A percentile compares a stretch with the other conserved stretches of the same genome.
Evolutionary conservation across 352 stramenopile genomes (phyloP).

Genomic region (Plasmopara viticola): DNA sequence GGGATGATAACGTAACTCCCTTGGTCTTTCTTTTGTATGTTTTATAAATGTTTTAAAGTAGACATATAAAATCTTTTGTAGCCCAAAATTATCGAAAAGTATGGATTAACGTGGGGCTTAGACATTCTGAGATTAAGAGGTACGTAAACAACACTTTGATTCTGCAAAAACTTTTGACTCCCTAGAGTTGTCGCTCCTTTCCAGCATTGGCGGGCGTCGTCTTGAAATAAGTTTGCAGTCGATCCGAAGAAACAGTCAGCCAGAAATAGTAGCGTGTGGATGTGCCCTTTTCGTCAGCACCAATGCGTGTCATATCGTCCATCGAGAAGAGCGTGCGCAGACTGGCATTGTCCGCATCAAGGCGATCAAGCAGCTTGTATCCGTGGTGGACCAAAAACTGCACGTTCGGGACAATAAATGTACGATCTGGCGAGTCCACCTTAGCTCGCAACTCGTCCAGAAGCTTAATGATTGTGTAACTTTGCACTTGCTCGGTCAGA

Average conservation of each 20-base stretch:
- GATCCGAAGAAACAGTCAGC: conserved; percentile 32
- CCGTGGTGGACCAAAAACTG: conserved; percentile 73
- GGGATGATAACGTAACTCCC: background rate
- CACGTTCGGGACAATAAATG: conserved; percentile 37
- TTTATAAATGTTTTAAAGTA: no score
- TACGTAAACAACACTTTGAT: no score
- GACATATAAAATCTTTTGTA: no score
- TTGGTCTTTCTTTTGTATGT: no score
- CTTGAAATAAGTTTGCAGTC: conserved; percentile 56
- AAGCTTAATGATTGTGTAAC: conserved; percentile 57
- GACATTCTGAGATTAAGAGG: no score
- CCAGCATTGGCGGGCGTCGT: conserved; percentile 32
- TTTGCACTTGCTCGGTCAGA: conserved; percentile 45
- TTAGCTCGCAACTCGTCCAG: conserved; percentile 48
- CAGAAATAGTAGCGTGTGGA: conserved; percentile 56
- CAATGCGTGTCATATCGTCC: conserved; percentile 75
- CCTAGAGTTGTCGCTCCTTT: conserved; percentile 31
- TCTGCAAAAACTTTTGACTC: background rate
- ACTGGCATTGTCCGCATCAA: conserved; percentile 63
- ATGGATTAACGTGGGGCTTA: no score
- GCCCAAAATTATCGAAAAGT: no score
- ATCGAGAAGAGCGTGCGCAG: conserved; percentile 73
- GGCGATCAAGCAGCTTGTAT: conserved; percentile 69
- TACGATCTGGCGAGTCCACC: conserved; percentile 31
- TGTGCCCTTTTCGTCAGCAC: conserved; percentile 12